Evolutionary conservation across 495 filamentous ascomycete genomes (phyloP).

Genomic region (Penicillium samsonianum): DNA sequence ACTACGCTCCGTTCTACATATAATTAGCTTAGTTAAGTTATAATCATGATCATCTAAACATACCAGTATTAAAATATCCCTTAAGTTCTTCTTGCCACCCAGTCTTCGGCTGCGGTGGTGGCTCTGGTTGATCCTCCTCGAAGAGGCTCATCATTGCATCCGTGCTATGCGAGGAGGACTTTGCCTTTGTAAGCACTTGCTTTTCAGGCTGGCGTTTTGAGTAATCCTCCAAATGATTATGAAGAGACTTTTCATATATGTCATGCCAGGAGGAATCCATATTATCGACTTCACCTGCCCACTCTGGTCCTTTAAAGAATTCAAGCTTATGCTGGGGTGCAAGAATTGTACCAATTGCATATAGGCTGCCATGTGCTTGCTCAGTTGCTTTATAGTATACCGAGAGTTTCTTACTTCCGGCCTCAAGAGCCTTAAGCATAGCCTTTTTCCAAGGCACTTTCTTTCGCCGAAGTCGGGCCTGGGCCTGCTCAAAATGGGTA

Average conservation of each 20-base stretch:
- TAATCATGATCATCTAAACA: background rate
- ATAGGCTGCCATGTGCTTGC: background rate
- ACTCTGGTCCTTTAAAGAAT: no score
- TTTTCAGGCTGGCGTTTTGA: background rate
- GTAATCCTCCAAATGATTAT: background rate
- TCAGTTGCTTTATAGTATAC: background rate
- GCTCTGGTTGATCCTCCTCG: background rate
- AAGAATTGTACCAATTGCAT: background rate
- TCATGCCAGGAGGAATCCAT: background rate
- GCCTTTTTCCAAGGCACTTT: no score
- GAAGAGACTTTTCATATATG: background rate
- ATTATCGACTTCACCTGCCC: background rate
- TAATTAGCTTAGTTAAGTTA: no score
- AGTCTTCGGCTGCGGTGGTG: background rate
- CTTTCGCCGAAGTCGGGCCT: no score
- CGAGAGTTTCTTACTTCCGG: background rate
- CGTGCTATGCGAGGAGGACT: background rate
- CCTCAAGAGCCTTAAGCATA: background rate
- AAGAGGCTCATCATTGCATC: background rate
- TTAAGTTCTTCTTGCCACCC: background rate
- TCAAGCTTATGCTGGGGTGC: no score
- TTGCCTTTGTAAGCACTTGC: background rate
- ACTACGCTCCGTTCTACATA: background rate
- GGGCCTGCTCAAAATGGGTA: no score
- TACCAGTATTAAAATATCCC: no score